Percentiles rank a stretch among this genome's conserved stretches.
phyloP scores from a whole-genome alignment of 2,329 filamentous ascomycete genomes.

The Akanthomyces uredinophilus region DNA sequence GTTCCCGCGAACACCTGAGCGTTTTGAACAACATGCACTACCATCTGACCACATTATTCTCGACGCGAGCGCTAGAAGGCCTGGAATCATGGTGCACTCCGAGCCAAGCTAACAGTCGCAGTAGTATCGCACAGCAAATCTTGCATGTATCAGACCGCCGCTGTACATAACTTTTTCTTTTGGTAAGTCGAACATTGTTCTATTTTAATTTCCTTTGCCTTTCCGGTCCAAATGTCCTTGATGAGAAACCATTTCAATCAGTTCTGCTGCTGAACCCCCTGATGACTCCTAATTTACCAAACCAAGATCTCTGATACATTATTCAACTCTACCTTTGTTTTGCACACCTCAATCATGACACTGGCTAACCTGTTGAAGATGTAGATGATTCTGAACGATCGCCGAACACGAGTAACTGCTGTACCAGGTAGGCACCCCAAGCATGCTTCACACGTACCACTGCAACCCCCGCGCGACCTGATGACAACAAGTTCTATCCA shows the following conservation, averaged over 20 bases:
- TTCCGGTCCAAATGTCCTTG: constrained; percentile 37
- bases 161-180: not conserved
- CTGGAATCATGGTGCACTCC: not conserved
- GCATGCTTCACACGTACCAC: not conserved
- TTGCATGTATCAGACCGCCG: not conserved
- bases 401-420: not conserved
- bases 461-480: constrained; percentile 21
- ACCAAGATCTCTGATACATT: constrained; percentile 53
- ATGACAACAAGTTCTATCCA: constrained; percentile 62
- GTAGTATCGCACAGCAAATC: not conserved
- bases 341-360: not conserved
- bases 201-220: not conserved
- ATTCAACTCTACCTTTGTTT: constrained; percentile 19
- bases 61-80: constrained; percentile 5
- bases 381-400: not conserved
- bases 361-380: constrained; percentile 10
- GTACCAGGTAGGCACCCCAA: not conserved
- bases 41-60: constrained; percentile 52
- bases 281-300: constrained; percentile 63
- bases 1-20: constrained; percentile 59
- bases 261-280: constrained; percentile 71
- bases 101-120: constrained; percentile 3
- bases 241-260: constrained; percentile 62
- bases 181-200: constrained; percentile 6
- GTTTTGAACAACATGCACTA: constrained; percentile 67